Evolutionary conservation across 257 asterid species (phyloP), one percentile per base, ranked within the genome.

Genomic region (Galeopsis tetrahit): DNA sequence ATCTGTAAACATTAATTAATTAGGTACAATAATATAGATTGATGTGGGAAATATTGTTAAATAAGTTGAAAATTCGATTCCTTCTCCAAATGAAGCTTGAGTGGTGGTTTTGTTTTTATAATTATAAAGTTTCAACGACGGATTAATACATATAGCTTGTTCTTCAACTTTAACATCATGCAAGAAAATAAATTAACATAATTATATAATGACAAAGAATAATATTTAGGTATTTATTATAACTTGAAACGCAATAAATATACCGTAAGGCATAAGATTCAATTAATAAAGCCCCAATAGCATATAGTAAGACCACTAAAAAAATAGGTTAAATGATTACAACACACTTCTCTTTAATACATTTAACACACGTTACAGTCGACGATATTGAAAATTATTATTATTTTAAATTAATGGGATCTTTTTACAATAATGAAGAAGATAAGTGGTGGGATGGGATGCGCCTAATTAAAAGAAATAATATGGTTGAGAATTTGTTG

Each of bases 141-240:
- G 17, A 68, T 52, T 15, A 34, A 68, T 49, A 3, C 8, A 9
- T 15, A 31, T 35, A 14, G 21, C 63, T 38, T 32, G 2, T 69
- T 39, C 28, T 42, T 56, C 57, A 70, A 57, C 55, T 57, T 57
- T 31, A 42, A 55, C 15, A 39, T 55, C 66, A 55, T 69, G 34
- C 10, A 55, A 56, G 28, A 31, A 52, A 51, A 44, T 2, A 31
- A 44, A 65, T 28, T 4, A 28, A 28, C 13, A 38, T 38, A 5
- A 38, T 40, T 17, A 7, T 39, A 0, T 21, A 17, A 55, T 7
- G 13, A 1, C n/a, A 7, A 55, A 7, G 61, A 55, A 7, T 17
- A 17, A 17, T 55, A n/a, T n/a, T n/a, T 55, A 17, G 34, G 3
- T 55, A 3, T 17, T 53, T 6, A 9, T 14, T 51, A 4, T 14